These are phyloP conservation scores for Allium cepa DNA, from an alignment of 106 monocot species.

Conservation along the genomic window DNA sequence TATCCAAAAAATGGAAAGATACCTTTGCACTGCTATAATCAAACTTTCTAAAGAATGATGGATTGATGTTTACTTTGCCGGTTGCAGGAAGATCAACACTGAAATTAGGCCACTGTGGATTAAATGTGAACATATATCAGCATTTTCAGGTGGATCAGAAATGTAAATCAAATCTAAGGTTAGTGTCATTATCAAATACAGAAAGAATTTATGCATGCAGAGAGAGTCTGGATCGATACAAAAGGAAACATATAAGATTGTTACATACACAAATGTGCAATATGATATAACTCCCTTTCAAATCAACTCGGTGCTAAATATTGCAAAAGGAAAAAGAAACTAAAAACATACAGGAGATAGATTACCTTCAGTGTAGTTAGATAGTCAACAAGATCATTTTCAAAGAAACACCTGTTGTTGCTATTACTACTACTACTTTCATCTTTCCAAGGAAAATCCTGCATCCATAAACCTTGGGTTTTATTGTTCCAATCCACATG, in stretches of 20 bases:
- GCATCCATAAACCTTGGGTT: slow-evolving; percentile 98
- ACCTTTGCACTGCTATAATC: slow-evolving; percentile 79
- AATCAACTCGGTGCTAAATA: too few species aligned
- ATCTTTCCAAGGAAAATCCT: slow-evolving; percentile 97
- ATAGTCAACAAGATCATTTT: slow-evolving; percentile 92
- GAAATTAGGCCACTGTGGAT: slow-evolving; percentile 80
- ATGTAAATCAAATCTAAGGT: background rate
- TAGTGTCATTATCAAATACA: background rate
- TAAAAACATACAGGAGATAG: background rate
- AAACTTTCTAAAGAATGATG: slow-evolving; percentile 88
- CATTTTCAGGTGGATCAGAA: background rate
- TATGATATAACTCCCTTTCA: too few species aligned
- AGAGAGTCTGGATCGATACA: background rate
- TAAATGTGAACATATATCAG: background rate
- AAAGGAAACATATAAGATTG: background rate
- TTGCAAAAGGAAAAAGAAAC: background rate
- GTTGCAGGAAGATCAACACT: slow-evolving; percentile 41
- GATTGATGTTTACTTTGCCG: slow-evolving; percentile 55
- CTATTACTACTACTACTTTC: slow-evolving; percentile 7
- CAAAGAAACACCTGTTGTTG: slow-evolving; percentile 43
- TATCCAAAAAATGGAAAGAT: slow-evolving; percentile 7
- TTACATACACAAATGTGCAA: too few species aligned
- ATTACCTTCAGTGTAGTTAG: slow-evolving; percentile 68
- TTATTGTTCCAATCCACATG: slow-evolving; percentile 99
- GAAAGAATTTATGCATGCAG: background rate